Percentiles rank a stretch among this genome's conserved stretches.
Conservation (phyloP, 495 filamentous ascomycete species). For the Aspergillus sclerotiicarbonarius region DNA sequence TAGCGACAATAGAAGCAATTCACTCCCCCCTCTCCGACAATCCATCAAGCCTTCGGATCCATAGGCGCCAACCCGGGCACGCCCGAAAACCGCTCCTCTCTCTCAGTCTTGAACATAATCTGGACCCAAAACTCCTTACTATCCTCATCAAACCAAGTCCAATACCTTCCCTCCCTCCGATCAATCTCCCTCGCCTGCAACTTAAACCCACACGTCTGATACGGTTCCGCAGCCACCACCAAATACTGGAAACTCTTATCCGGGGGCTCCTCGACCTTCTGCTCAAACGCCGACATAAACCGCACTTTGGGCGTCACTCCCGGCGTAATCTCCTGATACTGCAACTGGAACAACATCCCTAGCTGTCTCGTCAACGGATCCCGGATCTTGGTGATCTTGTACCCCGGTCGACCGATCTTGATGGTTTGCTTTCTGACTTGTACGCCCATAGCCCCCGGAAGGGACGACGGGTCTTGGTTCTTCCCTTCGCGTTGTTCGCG, state of each 20-base stretch:
- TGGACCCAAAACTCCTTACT: constrained; percentile 99
- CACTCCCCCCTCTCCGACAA: constrained; percentile 3
- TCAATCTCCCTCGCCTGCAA: constrained; percentile 93
- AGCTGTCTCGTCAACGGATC: constrained; percentile 89
- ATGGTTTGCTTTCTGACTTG: constrained; percentile 86
- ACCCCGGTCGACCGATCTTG: constrained; percentile 95
- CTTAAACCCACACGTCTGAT: constrained; percentile 97
- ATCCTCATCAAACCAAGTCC: constrained; percentile 94
- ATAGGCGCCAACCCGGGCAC: constrained; percentile 84
- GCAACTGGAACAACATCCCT: constrained; percentile 89
- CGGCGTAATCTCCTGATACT: constrained; percentile 86
- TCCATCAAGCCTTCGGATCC: constrained; percentile 21
- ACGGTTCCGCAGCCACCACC: constrained; percentile 93
- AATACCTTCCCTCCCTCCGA: constrained; percentile 79
- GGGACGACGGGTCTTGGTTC: constrained; percentile 66
- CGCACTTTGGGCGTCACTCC: constrained; percentile 77
- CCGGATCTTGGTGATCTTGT: constrained; percentile 94
- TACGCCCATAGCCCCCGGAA: constrained; percentile 72
- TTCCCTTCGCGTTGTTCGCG: constrained; percentile 87
- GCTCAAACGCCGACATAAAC: constrained; percentile 97
- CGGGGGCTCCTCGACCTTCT: constrained; percentile 92
- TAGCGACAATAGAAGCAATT: not conserved
- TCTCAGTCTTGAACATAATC: constrained; percentile 97
- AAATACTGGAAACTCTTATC: constrained; percentile 94
- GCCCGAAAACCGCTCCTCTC: constrained; percentile 91